Evolutionary conservation across 1,139 yeast genomes (phyloP).

Genomic region (Nakaseomyces bracarensis): DNA sequence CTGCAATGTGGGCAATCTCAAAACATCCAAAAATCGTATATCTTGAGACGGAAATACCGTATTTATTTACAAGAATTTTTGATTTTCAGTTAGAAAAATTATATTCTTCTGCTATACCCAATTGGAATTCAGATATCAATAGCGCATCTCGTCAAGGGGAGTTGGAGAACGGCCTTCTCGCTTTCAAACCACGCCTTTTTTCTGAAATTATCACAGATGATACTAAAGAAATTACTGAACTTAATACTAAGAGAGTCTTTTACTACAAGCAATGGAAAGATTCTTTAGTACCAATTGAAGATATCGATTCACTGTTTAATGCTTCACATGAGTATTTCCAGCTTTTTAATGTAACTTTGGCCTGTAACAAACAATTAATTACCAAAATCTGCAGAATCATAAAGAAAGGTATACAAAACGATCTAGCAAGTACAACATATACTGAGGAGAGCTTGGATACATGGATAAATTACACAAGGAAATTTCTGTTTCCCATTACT

Average conservation of each 20-base stretch:
- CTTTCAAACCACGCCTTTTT: conserved; percentile 23
- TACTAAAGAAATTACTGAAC: conserved; percentile 32
- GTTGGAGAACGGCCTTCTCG: conserved; percentile 21
- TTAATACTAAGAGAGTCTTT: conserved; percentile 33
- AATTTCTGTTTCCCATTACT: conserved; percentile 60
- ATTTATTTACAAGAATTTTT: conserved; percentile 43
- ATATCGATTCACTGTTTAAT: conserved; percentile 40
- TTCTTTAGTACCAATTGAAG: conserved; percentile 35
- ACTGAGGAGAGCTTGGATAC: conserved; percentile 21
- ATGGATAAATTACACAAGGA: conserved; percentile 61
- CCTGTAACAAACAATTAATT: conserved; percentile 40
- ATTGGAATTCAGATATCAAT: not conserved
- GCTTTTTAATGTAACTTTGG: conserved; percentile 52
- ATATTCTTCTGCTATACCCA: conserved; percentile 21
- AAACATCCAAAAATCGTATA: conserved; percentile 57
- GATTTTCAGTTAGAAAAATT: conserved; percentile 46
- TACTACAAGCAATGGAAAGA: conserved; percentile 48
- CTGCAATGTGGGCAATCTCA: conserved; percentile 52
- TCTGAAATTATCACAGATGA: conserved; percentile 31
- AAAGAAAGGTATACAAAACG: conserved; percentile 32
- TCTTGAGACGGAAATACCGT: conserved; percentile 45
- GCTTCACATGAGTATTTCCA: conserved; percentile 44
- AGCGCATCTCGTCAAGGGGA: conserved; percentile 11
- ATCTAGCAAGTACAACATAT: conserved; percentile 20
- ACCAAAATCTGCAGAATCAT: conserved; percentile 58